Conservation (phyloP, 2,329 filamentous ascomycete genomes). For the Diaporthe citriasiana region DNA sequence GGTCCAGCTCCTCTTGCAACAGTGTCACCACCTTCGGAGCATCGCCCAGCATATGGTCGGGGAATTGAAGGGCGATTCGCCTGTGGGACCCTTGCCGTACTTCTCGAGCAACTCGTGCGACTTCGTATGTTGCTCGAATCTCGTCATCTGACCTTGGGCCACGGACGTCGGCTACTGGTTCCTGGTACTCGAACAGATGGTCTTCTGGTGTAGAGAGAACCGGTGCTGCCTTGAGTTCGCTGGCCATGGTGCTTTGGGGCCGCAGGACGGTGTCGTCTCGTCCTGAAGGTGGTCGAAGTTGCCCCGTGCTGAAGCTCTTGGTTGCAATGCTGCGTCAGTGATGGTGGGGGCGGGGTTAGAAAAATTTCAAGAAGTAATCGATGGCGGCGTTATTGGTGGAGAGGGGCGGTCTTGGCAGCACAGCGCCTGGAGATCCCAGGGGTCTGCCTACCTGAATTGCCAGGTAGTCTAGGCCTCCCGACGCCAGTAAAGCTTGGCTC, state of each 20-base stretch:
- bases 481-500: conserved; percentile 33
- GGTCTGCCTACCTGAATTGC: conserved; percentile 15
- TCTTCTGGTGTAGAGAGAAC: conserved; percentile 76
- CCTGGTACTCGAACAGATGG: conserved; percentile 67
- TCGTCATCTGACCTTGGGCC: conserved; percentile 70
- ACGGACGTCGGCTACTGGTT: conserved; percentile 50
- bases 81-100: conserved; percentile 80
- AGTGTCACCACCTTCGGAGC: conserved; percentile 83
- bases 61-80: conserved; percentile 92
- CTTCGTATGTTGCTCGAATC: conserved; percentile 84
- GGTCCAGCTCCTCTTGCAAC: conserved; percentile 58
- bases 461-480: conserved; percentile 18
- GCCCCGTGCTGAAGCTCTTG: background rate
- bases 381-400: conserved; percentile 32
- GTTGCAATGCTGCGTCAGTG: background rate
- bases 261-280: background rate
- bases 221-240: conserved; percentile 66
- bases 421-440: conserved; percentile 31
- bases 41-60: conserved; percentile 91
- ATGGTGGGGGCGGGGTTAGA: conserved; percentile 39
- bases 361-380: conserved; percentile 34
- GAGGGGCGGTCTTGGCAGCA: conserved; percentile 13
- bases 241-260: conserved; percentile 55
- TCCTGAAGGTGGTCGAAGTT: conserved; percentile 11
- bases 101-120: conserved; percentile 82